Evolutionary conservation across 768 basidiomycete genomes (phyloP).

Genomic region (Ramaria sp.): DNA sequence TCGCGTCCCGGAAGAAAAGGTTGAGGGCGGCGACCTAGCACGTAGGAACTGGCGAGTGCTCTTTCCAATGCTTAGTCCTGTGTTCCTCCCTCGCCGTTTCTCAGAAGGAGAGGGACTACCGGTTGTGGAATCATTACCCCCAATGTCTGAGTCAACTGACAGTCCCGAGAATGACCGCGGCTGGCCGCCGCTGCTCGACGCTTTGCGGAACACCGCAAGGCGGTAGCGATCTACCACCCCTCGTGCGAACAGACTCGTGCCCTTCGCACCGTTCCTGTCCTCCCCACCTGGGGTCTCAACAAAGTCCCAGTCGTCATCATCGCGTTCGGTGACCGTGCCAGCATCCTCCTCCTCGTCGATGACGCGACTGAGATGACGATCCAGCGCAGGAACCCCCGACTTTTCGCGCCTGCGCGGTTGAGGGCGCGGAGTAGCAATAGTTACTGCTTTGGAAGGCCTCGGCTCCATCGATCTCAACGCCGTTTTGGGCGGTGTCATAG

Average conservation of each 20-base stretch:
- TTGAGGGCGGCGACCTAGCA: constrained; percentile 52
- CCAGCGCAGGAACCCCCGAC: constrained; percentile 73
- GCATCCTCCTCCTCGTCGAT: constrained; percentile 27
- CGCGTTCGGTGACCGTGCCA: constrained; percentile 33
- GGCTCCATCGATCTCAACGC: constrained; percentile 4
- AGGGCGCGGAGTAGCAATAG: constrained; percentile 12
- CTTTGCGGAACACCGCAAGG: constrained; percentile 77
- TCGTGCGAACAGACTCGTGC: constrained; percentile 76
- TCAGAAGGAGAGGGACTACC: constrained; percentile 37
- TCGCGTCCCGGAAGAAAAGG: constrained; percentile 14
- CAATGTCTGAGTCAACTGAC: constrained; percentile 42
- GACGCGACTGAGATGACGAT: constrained; percentile 54
- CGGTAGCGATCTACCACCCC: constrained; percentile 85
- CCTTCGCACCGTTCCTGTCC: constrained; percentile 72
- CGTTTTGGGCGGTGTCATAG: constrained; percentile 23
- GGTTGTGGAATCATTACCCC: constrained; percentile 15
- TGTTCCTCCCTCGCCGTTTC: constrained; percentile 56
- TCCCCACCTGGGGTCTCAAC: constrained; percentile 74
- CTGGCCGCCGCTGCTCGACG: constrained; percentile 32
- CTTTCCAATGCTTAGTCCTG: constrained; percentile 62
- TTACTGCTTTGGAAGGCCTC: constrained; percentile 14
- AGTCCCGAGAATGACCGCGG: constrained; percentile 45
- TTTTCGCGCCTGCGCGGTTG: constrained; percentile 55
- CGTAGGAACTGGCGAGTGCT: constrained; percentile 62
- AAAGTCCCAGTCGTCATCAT: constrained; percentile 84